phyloP scores from a whole-genome alignment of 1,284 basidiomycete genomes.

The Trichosporon inkin region DNA sequence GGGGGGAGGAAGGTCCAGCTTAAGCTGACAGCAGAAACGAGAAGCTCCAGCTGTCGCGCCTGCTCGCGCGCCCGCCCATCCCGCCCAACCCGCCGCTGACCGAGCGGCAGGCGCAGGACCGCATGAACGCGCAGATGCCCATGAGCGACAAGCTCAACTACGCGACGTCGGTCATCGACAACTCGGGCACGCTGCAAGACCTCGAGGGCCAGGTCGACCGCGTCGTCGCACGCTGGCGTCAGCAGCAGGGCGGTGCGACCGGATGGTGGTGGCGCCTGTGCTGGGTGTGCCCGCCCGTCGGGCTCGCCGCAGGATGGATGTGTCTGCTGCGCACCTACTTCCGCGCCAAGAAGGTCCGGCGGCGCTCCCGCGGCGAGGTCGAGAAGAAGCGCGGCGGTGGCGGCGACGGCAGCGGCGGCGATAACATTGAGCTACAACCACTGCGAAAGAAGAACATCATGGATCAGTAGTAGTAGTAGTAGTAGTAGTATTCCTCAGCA shows the following conservation, averaged over 20 bases:
- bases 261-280: slow-evolving; percentile 62
- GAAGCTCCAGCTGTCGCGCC: slow-evolving; percentile 67
- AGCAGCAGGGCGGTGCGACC: slow-evolving; percentile 54
- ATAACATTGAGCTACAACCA: slow-evolving; percentile 31
- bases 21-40: slow-evolving; percentile 56
- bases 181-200: slow-evolving; percentile 69
- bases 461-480: not conserved
- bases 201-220: slow-evolving; percentile 65
- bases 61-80: slow-evolving; percentile 64
- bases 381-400: slow-evolving; percentile 27
- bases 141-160: slow-evolving; percentile 74
- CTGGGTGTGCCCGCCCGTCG: slow-evolving; percentile 79
- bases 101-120: slow-evolving; percentile 58
- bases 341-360: slow-evolving; percentile 16
- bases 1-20: not conserved
- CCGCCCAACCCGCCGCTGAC: slow-evolving; percentile 57
- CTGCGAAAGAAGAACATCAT: not conserved
- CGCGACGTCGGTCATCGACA: slow-evolving; percentile 84
- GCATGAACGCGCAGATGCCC: slow-evolving; percentile 76
- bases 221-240: slow-evolving; percentile 60
- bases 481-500: too few relatives aligned
- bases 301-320: slow-evolving; percentile 48
- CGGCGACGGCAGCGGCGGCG: too few relatives aligned
- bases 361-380: slow-evolving; percentile 36
- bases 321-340: slow-evolving; percentile 28